Evolutionary conservation across 441 rosid genomes (phyloP).

Genomic region (Raphanus hybrid): DNA sequence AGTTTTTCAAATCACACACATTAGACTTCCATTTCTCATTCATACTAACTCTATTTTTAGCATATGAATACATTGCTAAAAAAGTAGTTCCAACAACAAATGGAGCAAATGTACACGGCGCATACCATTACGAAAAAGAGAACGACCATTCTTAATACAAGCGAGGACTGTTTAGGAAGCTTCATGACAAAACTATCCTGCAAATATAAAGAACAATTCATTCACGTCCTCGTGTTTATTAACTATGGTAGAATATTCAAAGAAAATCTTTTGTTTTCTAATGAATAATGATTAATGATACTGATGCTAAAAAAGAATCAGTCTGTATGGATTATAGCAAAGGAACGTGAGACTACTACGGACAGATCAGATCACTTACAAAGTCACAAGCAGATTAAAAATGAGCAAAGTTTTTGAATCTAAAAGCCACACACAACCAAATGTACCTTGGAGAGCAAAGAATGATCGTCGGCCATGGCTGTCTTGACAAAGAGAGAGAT

Average conservation of each 20-base stretch:
- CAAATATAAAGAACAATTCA: neutral
- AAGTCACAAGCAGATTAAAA: neutral
- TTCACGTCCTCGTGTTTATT: neutral
- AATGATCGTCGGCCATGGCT: constrained; percentile 67
- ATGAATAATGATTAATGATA: neutral
- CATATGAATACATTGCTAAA: no score
- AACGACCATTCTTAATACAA: constrained; percentile 67
- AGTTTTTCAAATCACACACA: no score
- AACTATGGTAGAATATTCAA: neutral
- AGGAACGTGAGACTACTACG: neutral
- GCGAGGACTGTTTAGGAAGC: constrained; percentile 67
- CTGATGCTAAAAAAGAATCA: neutral
- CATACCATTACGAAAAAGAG: constrained; percentile 67
- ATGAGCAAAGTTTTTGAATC: constrained; percentile 8
- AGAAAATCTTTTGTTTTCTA: neutral
- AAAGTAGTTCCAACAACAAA: no score
- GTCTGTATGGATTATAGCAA: neutral
- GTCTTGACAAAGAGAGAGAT: constrained; percentile 21
- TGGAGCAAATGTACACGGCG: constrained; percentile 68
- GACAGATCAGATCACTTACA: neutral
- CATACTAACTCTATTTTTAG: no score
- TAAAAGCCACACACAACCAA: neutral
- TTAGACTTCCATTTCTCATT: no score
- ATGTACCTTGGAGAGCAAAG: constrained; percentile 59
- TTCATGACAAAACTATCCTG: constrained; percentile 64